Base-by-base conservation (phyloP, 2,329 filamentous ascomycete species). In the Anthostomella pinea region DNA sequence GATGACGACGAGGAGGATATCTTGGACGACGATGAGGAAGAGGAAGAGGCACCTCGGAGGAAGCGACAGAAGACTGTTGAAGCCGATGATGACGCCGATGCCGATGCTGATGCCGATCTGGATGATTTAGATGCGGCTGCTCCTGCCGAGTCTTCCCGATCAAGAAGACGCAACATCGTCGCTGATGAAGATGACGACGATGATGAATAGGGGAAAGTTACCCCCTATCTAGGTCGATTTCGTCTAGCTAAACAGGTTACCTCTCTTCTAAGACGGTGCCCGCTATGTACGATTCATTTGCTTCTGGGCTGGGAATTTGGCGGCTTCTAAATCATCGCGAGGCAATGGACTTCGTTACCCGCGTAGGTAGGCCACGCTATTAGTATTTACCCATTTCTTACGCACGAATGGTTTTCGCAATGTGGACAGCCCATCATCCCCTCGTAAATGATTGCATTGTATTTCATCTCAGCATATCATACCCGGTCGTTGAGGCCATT, bases 121-220 rank as follows among this genome's bases (percentile, higher is more conserved):
- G 69, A 77, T 29, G 75, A 78, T 33, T 59, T 68, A 30, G 63
- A 64, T 35, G 59, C 60, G 33, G 58, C 63, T 38, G 56, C 60
- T 25, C 47, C 58, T 8, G 55, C 57, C 15, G 65, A 67, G 48
- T 50, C 58, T 35, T 60, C 62, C 22, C 66, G 73, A 37, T 59
- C 70, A 41, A 65, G 68, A 33, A 72, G 77, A 53, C 68, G 77
- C 41, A 71, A 76, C 47, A 69, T 82, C 46, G 68, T 82, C 40
- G 76, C 79, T 36, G 77, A 81, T 36, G 77, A 81, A 38, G 76
- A 79, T 36, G 77, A 81, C 36, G 77, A 81, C 38, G 77, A 81
- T 25, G 75, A 79, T 17, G 62, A 66, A 19, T 52, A 46, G 27
- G 33, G 46, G 24, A 33, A 39, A 32, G 14, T n/a, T n/a, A n/a